Base-by-base conservation (phyloP, 495 filamentous ascomycete species). In the Podospora pseudocomata region DNA sequence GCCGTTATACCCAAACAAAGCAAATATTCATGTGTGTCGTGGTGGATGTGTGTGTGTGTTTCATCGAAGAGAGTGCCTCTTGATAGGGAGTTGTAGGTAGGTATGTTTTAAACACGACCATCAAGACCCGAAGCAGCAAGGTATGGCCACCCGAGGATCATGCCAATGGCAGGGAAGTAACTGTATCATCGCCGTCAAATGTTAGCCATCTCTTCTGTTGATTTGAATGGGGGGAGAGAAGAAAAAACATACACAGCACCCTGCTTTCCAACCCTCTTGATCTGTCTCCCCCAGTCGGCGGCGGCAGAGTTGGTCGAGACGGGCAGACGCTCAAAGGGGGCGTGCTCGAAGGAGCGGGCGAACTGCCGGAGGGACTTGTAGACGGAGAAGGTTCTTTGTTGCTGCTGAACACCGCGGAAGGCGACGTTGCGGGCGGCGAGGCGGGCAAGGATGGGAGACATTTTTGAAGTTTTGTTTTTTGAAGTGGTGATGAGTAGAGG, bases 341-440 rank as follows among this genome's bases (percentile, higher is more conserved):
- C 32, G 32, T 63, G 61, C 61, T 63, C 61, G 19, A 63, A 63
- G 18, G 61, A 63, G 16, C 61, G 61, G 19, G 61, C 61, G 32
- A 63, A 63, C 30, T 63, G 61, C 5, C 61, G 28, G 61, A 63
- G 61, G 32, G 61, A 63, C 18, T 44, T 18, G 5, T 39, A 28
- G 32, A 63, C 30, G 61, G 61, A 63, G 61, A 63, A 63, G 32
- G 32, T 18, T 39, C 61, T 34, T 20, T 63, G 61, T 5, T 18
- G 19, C 61, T 63, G 61, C 16, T 39, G 19, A 5, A 32, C 32
- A 16, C 34, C 19, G 61, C 61, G 61, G 61, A 32, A 28, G 32
- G 61, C 61, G 32, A 32, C 61, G 30, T 28, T 44, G 61, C 61
- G 61, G 61, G 34, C 19, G 61, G 61, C 61, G 32, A 26, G 28